These are phyloP conservation scores for Exophiala oligosperma DNA, from an alignment of 2,329 filamentous ascomycete species.

Conservation along the genomic window DNA sequence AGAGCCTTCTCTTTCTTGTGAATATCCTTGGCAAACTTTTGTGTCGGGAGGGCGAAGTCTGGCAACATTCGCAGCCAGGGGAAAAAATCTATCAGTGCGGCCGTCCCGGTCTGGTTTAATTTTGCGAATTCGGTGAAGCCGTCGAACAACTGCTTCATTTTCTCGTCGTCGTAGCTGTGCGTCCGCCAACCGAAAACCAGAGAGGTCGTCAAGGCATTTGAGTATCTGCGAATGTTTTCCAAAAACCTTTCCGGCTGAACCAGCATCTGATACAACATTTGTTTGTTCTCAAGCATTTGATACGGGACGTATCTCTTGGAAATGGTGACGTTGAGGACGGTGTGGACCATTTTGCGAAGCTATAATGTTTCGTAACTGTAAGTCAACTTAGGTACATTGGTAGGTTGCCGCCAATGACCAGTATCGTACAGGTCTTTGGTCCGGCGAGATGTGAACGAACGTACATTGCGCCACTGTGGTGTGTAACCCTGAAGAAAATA, in stretches of 20 bases:
- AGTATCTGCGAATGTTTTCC: slow-evolving; percentile 50
- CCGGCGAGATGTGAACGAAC: no score
- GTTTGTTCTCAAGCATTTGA: slow-evolving; percentile 57
- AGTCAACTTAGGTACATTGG: not conserved
- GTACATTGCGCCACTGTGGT: not conserved
- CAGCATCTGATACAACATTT: slow-evolving; percentile 53
- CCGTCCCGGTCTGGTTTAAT: slow-evolving; percentile 43
- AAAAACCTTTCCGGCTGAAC: slow-evolving; percentile 44
- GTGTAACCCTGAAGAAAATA: no score
- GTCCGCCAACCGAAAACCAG: slow-evolving; percentile 53
- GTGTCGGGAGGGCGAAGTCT: slow-evolving; percentile 39
- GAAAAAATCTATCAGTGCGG: slow-evolving; percentile 49
- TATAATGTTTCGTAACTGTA: not conserved
- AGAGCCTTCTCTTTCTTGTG: slow-evolving; percentile 47
- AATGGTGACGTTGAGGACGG: slow-evolving; percentile 48
- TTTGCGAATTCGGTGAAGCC: slow-evolving; percentile 42
- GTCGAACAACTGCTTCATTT: slow-evolving; percentile 41
- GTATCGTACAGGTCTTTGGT: no score
- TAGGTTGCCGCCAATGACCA: no score
- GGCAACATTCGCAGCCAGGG: slow-evolving; percentile 49
- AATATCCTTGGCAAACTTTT: slow-evolving; percentile 41
- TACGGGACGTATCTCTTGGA: slow-evolving; percentile 55
- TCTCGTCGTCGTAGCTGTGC: slow-evolving; percentile 41
- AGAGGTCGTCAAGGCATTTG: slow-evolving; percentile 50
- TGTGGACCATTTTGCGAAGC: slow-evolving; percentile 42